Evolutionary conservation across 2,329 filamentous ascomycete genomes (phyloP).

Genomic region (Trichoderma asperellum): DNA sequence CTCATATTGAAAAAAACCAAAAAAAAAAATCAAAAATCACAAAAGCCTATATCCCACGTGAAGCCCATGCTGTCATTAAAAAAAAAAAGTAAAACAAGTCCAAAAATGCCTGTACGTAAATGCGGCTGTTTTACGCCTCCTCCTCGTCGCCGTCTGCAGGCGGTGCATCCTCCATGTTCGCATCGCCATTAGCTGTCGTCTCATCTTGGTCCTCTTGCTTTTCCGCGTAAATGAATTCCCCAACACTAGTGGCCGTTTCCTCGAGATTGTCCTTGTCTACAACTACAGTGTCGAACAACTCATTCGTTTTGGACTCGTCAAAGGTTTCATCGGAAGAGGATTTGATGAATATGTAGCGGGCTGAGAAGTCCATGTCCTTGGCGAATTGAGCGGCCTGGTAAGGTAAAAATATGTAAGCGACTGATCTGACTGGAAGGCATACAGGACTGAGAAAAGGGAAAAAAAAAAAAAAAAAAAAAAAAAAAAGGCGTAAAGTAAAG

Average conservation of each 20-base stretch:
- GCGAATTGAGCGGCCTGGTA: conserved; percentile 58
- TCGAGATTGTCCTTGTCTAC: conserved; percentile 36
- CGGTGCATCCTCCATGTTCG: conserved; percentile 30
- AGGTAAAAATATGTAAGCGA: not conserved
- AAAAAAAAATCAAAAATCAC: not conserved
- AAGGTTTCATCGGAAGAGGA: conserved; percentile 42
- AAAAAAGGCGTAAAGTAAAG: too few species aligned
- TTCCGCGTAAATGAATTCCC: conserved; percentile 38
- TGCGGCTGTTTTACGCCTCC: not conserved
- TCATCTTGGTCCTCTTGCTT: not conserved
- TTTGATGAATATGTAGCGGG: conserved; percentile 58
- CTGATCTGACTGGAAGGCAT: not conserved
- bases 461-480: too few species aligned
- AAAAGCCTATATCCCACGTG: not conserved
- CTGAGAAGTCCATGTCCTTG: conserved; percentile 60
- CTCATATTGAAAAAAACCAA: not conserved
- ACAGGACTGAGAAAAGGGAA: too few species aligned
- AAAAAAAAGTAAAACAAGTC: not conserved
- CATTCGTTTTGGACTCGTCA: conserved; percentile 36
- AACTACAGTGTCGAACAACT: conserved; percentile 38
- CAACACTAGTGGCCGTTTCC: conserved; percentile 33
- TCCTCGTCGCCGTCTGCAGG: conserved; percentile 10
- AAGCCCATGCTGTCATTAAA: not conserved
- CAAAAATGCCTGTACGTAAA: not conserved
- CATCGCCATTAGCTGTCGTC: conserved; percentile 26